Conservation (phyloP, 306 rosid species). For the Begonia masoniana region DNA sequence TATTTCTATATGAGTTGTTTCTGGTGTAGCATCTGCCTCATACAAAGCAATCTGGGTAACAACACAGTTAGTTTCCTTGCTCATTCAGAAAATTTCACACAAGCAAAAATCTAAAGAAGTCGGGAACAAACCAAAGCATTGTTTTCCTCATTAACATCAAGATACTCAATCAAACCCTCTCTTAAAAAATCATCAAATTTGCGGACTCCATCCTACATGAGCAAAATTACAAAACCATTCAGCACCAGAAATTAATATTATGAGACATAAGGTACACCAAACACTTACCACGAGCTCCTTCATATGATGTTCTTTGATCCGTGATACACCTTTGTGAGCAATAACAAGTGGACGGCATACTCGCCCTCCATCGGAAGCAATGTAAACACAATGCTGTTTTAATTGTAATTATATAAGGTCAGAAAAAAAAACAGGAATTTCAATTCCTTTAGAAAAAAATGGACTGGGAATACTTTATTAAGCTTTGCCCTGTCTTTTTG, state of each 20-base stretch:
- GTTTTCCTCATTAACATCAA: conserved; percentile 94
- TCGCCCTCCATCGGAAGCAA: conserved; percentile 98
- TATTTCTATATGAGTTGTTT: conserved; percentile 78
- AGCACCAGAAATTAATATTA: neutral
- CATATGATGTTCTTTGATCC: conserved; percentile 84
- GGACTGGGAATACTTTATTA: neutral
- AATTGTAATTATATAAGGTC: conserved; percentile 9
- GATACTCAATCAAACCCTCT: conserved; percentile 87
- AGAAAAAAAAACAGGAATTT: neutral
- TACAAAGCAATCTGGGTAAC: conserved; percentile 68
- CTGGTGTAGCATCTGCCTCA: conserved; percentile 57
- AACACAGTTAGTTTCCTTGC: conserved; percentile 3
- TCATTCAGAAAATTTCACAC: conserved; percentile 7
- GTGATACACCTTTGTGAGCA: conserved; percentile 76
- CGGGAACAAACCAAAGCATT: conserved; percentile 68
- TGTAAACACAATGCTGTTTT: conserved; percentile 61
- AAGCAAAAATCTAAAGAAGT: conserved; percentile 9
- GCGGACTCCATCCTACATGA: conserved; percentile 69
- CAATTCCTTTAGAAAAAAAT: neutral
- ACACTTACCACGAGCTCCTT: conserved; percentile 31
- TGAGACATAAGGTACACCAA: neutral
- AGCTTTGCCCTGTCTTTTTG: too few species aligned
- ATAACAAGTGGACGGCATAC: conserved; percentile 96
- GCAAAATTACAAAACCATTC: conserved; percentile 3
- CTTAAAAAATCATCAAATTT: conserved; percentile 71